Percentiles rank a stretch among this genome's conserved stretches.
These are phyloP conservation scores for Pleurozium schreberi DNA, from an alignment of 225 moss, liverwort and hornwort genomes.

Conservation along the genomic window DNA sequence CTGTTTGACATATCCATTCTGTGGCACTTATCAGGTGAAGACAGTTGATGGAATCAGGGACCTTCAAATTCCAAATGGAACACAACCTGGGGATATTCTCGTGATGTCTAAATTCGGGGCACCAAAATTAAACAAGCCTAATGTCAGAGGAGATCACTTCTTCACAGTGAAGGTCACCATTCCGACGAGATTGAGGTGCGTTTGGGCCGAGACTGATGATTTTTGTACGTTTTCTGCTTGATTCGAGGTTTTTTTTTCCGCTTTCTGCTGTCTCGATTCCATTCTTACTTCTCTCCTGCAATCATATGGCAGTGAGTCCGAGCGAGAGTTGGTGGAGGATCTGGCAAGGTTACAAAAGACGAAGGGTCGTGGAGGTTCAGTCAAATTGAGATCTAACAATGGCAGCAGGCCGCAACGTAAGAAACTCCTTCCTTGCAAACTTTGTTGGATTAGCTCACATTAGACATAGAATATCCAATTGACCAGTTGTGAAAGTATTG, in stretches of 20 bases:
- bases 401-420: slow-evolving; percentile 89
- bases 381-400: slow-evolving; percentile 53
- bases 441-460: not conserved
- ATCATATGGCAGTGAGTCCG: slow-evolving; percentile 54
- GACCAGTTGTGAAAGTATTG: not conserved
- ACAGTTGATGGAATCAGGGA: slow-evolving; percentile 77
- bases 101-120: slow-evolving; percentile 85
- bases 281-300: not conserved
- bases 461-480: not conserved
- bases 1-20: not conserved
- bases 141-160: slow-evolving; percentile 85
- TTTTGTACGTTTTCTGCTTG: not conserved
- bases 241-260: not conserved
- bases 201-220: not conserved
- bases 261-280: not conserved
- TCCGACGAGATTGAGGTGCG: slow-evolving; percentile 89
- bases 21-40: slow-evolving; percentile 51
- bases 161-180: slow-evolving; percentile 90
- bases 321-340: slow-evolving; percentile 78
- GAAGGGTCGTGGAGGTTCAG: slow-evolving; percentile 56
- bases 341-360: slow-evolving; percentile 62
- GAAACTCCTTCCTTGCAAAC: slow-evolving; percentile 1
- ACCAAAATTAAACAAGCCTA: slow-evolving; percentile 87
- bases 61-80: slow-evolving; percentile 77
- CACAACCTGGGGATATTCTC: slow-evolving; percentile 87